Percentiles rank a stretch among this genome's conserved stretches.
Conservation (phyloP, 139 green algal species). For the Bryopsis sp. region DNA sequence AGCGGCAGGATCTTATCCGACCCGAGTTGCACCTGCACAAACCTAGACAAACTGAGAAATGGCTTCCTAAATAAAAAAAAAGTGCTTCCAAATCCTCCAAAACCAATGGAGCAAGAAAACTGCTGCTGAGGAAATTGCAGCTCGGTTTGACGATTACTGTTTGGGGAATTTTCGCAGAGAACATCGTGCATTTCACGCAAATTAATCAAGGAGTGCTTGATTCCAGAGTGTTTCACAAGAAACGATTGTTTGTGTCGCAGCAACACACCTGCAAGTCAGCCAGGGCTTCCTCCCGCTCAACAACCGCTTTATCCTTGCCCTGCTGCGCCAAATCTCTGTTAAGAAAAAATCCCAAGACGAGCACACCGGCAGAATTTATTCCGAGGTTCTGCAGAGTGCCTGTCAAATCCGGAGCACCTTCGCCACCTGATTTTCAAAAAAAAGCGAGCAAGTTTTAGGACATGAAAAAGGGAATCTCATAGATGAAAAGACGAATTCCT, state of each 20-base stretch:
- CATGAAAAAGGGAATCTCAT: neutral
- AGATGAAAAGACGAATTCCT: neutral
- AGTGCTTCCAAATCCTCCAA: too few relatives aligned
- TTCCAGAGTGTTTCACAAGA: neutral
- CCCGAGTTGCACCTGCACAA: neutral
- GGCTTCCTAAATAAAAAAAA: too few relatives aligned
- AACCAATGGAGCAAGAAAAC: too few relatives aligned
- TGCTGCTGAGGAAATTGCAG: too few relatives aligned
- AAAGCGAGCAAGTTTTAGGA: neutral
- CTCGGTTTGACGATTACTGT: too few relatives aligned
- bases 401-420: conserved; percentile 56
- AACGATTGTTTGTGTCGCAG: neutral
- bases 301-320: conserved; percentile 37
- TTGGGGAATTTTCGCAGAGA: too few relatives aligned
- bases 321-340: conserved; percentile 47
- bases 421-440: conserved; percentile 33
- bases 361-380: conserved; percentile 62
- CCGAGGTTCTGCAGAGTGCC: conserved; percentile 72
- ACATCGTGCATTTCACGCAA: too few relatives aligned
- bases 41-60: too few relatives aligned
- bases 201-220: neutral
- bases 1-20: conserved; percentile 51
- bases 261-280: conserved; percentile 56
- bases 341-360: conserved; percentile 59
- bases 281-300: conserved; percentile 70